A percentile compares a stretch with the other conserved stretches of the same genome.
Evolutionary conservation across 768 basidiomycete genomes (phyloP).

Genomic region (Hericium rajendrae): DNA sequence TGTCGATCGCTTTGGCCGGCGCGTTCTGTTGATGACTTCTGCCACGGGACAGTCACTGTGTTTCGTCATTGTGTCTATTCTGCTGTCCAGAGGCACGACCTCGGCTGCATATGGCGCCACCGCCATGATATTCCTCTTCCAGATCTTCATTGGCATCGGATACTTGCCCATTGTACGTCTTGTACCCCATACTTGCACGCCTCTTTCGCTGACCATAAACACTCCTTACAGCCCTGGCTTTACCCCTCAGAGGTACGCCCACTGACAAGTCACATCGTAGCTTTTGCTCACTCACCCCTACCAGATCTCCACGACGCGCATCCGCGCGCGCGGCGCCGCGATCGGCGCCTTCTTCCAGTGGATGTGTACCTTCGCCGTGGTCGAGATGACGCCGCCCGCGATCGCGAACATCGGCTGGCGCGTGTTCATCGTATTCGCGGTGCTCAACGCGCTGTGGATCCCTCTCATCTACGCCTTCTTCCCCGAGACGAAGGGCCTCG

Average conservation of each 20-base stretch:
- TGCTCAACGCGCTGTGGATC: constrained; percentile 35
- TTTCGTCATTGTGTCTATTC: constrained; percentile 26
- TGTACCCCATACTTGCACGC: background rate
- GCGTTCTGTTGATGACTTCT: constrained; percentile 28
- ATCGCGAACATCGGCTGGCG: constrained; percentile 35
- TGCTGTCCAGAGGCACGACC: constrained; percentile 27
- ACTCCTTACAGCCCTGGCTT: background rate
- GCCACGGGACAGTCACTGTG: constrained; percentile 29
- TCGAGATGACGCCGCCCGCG: constrained; percentile 33
- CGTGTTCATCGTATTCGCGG: constrained; percentile 37
- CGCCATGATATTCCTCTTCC: constrained; percentile 32
- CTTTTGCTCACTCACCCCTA: constrained; percentile 7
- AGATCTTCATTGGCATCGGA: constrained; percentile 31
- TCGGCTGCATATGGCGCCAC: constrained; percentile 28
- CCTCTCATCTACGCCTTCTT: constrained; percentile 29
- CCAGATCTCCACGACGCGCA: constrained; percentile 30
- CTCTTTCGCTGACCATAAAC: background rate
- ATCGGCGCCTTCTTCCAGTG: constrained; percentile 21
- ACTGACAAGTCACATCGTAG: background rate
- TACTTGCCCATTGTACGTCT: constrained; percentile 26
- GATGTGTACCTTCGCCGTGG: constrained; percentile 27
- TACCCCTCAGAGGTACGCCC: background rate
- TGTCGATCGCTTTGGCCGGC: constrained; percentile 12
- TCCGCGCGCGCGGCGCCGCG: constrained; percentile 25
- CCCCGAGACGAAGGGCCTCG: constrained; percentile 28